phyloP scores from a whole-genome alignment of 2,329 filamentous ascomycete species.

The Clarireedia monteithiana region DNA sequence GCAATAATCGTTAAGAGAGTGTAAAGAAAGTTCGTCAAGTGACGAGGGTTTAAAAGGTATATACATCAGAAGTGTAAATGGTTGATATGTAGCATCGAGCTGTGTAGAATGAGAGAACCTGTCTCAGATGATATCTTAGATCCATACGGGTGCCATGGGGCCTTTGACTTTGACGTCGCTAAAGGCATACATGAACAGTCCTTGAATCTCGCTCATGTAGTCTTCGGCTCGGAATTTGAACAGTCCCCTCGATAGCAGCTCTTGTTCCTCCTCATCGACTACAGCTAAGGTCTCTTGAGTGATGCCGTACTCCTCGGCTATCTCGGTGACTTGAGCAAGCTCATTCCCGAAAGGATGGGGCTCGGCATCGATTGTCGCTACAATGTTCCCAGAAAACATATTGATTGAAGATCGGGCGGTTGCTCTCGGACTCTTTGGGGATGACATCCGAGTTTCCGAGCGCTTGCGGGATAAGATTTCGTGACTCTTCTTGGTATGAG shows the following conservation, averaged over 20 bases:
- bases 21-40: conserved; percentile 7
- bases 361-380: conserved; percentile 29
- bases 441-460: conserved; percentile 54
- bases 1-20: conserved; percentile 5
- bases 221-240: conserved; percentile 70
- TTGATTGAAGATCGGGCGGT: conserved; percentile 46
- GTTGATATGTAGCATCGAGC: not conserved
- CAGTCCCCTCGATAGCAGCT: conserved; percentile 62
- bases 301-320: conserved; percentile 79
- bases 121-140: conserved; percentile 21
- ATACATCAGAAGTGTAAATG: not conserved
- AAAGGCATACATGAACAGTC: conserved; percentile 37
- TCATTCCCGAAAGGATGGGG: conserved; percentile 81
- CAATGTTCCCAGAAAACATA: conserved; percentile 25
- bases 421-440: conserved; percentile 42
- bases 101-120: conserved; percentile 12
- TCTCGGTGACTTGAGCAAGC: conserved; percentile 83
- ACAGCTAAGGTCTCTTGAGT: conserved; percentile 45
- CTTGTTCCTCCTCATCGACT: conserved; percentile 65
- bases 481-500: conserved; percentile 83
- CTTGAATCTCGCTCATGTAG: conserved; percentile 74
- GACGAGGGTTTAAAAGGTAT: conserved; percentile 2
- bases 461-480: conserved; percentile 65
- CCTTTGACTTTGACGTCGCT: conserved; percentile 18
- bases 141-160: conserved; percentile 24